Evolutionary conservation across 345 rosid genomes (phyloP).

Genomic region (Populus simonii): DNA sequence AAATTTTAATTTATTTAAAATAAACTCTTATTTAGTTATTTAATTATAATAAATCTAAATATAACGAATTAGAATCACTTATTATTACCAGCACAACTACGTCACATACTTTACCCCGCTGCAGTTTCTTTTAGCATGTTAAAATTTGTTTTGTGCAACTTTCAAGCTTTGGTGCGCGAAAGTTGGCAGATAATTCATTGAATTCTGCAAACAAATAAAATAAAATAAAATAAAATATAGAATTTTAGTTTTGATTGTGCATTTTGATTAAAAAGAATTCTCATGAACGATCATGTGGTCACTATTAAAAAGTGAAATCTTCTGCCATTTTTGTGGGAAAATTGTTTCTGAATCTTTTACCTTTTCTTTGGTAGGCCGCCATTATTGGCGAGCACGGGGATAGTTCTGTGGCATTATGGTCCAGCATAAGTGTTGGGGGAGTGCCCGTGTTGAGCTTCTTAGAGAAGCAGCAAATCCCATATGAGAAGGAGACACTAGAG

Average conservation of each 20-base stretch:
- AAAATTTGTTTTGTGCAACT: neutral
- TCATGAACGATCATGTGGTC: neutral
- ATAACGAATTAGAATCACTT: too few relatives aligned
- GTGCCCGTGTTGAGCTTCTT: constrained; percentile 81
- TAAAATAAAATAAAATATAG: neutral
- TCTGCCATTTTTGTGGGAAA: neutral
- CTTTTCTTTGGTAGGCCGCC: constrained; percentile 46
- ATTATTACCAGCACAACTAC: too few relatives aligned
- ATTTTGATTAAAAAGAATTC: neutral
- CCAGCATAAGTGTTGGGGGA: constrained; percentile 88
- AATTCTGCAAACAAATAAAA: neutral
- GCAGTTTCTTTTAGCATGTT: neutral
- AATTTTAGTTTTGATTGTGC: neutral
- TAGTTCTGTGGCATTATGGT: constrained; percentile 95
- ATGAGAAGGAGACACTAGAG: constrained; percentile 75
- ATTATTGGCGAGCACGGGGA: constrained; percentile 95
- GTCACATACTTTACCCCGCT: neutral
- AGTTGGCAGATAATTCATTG: neutral
- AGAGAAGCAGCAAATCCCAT: constrained; percentile 61
- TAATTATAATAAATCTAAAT: too few relatives aligned
- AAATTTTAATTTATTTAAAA: too few relatives aligned
- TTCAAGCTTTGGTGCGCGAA: neutral
- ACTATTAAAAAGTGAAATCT: neutral
- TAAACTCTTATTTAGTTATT: too few relatives aligned
- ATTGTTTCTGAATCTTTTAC: neutral